Conservation (phyloP, 306 rosid genomes). For the Boehmeria nivea region DNA sequence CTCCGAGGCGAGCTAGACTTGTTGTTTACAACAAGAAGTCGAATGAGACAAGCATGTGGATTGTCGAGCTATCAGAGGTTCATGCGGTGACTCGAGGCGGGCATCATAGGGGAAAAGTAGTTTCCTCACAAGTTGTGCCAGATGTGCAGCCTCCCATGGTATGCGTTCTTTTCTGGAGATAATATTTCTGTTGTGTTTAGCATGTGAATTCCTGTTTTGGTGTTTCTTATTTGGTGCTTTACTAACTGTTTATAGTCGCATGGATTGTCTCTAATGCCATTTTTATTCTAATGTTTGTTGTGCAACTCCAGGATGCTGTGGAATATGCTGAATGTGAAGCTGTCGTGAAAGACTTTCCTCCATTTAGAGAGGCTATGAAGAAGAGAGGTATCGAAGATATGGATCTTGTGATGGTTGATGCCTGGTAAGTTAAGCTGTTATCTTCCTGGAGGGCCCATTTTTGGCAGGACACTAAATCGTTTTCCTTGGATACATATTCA, state of each 20-base stretch:
- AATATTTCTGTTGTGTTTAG: too few relatives aligned
- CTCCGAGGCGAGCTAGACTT: constrained; percentile 85
- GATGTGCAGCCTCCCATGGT: constrained; percentile 97
- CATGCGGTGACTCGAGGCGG: constrained; percentile 95
- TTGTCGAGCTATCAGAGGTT: constrained; percentile 77
- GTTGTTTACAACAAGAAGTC: constrained; percentile 76
- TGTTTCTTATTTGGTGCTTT: neutral
- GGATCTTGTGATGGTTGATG: constrained; percentile 93
- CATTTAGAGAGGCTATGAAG: constrained; percentile 90
- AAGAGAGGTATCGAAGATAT: constrained; percentile 93
- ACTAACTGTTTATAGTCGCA: neutral
- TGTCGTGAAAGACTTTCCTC: constrained; percentile 75
- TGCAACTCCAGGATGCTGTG: constrained; percentile 57
- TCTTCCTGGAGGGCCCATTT: neutral
- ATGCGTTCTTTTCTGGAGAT: constrained; percentile 15
- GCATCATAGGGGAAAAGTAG: constrained; percentile 88
- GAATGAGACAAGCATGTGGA: constrained; percentile 64
- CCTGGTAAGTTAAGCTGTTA: constrained; percentile 46
- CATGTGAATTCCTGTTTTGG: too few relatives aligned
- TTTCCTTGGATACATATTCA: constrained; percentile 19
- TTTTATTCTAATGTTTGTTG: constrained; percentile 1
- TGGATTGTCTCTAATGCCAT: too few relatives aligned
- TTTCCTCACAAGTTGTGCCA: constrained; percentile 62
- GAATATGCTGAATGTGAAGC: constrained; percentile 97
- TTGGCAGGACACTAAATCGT: neutral